Evolutionary conservation across 495 filamentous ascomycete species (phyloP).

Genomic region (Cryomyces minteri): DNA sequence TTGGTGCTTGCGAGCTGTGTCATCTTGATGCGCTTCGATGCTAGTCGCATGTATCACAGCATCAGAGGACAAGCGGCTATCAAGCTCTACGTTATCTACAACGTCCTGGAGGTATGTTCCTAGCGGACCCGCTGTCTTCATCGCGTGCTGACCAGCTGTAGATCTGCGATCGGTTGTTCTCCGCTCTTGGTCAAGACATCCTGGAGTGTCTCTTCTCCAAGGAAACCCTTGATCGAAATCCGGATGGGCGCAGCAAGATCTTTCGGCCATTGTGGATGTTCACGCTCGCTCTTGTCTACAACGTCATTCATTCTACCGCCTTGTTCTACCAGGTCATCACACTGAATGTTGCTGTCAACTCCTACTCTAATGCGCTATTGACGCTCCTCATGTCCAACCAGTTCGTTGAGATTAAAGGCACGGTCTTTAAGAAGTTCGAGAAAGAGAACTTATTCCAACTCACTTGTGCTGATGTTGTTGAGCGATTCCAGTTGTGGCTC

Average conservation of each 20-base stretch:
- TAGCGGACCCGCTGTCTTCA: not conserved
- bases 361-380: constrained; percentile 88
- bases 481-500: constrained; percentile 93
- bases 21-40: constrained; percentile 81
- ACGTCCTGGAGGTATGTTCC: constrained; percentile 58
- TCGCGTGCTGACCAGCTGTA: constrained; percentile 1
- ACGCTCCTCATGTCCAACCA: constrained; percentile 87
- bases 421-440: constrained; percentile 94
- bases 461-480: constrained; percentile 89
- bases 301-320: constrained; percentile 64
- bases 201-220: constrained; percentile 88
- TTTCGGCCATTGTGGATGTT: constrained; percentile 83
- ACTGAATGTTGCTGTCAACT: constrained; percentile 95
- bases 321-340: constrained; percentile 96
- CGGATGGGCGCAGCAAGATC: constrained; percentile 84
- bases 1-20: constrained; percentile 71
- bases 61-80: constrained; percentile 92
- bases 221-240: constrained; percentile 74
- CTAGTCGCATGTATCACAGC: constrained; percentile 94
- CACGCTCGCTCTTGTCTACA: constrained; percentile 69
- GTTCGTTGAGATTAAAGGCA: constrained; percentile 95
- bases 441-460: constrained; percentile 96
- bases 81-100: constrained; percentile 97
- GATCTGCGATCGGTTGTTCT: constrained; percentile 68
- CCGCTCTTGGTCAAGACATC: constrained; percentile 86